A percentile compares a stretch with the other conserved stretches of the same genome.
Conservation (phyloP, 2,329 filamentous ascomycete species). For the Penicillium hesseltinei region DNA sequence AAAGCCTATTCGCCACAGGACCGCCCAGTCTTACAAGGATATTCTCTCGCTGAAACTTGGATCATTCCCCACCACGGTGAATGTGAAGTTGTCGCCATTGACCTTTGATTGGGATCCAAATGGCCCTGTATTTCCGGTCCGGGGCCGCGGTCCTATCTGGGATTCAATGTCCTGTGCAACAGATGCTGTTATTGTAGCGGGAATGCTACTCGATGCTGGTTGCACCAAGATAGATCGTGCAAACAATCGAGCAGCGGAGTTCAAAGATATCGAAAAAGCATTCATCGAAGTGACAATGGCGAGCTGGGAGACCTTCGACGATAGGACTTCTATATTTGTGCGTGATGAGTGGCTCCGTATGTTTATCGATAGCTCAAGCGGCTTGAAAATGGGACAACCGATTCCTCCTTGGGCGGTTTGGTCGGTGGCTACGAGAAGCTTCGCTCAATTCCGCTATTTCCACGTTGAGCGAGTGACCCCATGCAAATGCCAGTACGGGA, state of each 20-base stretch:
- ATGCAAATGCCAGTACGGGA: slow-evolving; percentile 8
- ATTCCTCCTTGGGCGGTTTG: slow-evolving; percentile 24
- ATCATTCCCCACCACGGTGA: slow-evolving; percentile 12
- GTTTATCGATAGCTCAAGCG: slow-evolving; percentile 2
- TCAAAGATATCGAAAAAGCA: slow-evolving; percentile 21
- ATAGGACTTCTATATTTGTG: slow-evolving; percentile 8
- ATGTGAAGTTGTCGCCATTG: slow-evolving; percentile 17
- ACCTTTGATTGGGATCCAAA: slow-evolving; percentile 18
- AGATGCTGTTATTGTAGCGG: slow-evolving; percentile 37
- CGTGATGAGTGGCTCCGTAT: slow-evolving; percentile 23
- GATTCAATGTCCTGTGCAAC: slow-evolving; percentile 24
- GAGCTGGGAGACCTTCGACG: slow-evolving; percentile 30
- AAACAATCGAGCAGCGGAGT: slow-evolving; percentile 12
- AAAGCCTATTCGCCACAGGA: slow-evolving; percentile 8
- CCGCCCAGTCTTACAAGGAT: slow-evolving; percentile 16
- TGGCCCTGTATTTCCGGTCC: slow-evolving; percentile 24
- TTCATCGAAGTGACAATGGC: slow-evolving; percentile 31
- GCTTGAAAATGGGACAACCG: slow-evolving; percentile 10
- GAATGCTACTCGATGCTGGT: slow-evolving; percentile 37
- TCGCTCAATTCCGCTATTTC: slow-evolving; percentile 29
- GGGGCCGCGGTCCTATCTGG: slow-evolving; percentile 35
- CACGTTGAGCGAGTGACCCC: slow-evolving; percentile 12
- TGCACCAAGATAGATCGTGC: slow-evolving; percentile 34
- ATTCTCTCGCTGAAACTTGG: slow-evolving; percentile 20
- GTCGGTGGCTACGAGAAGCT: slow-evolving; percentile 23